Evolutionary conservation across 768 basidiomycete species (phyloP).

Genomic region (Boletales sp.): DNA sequence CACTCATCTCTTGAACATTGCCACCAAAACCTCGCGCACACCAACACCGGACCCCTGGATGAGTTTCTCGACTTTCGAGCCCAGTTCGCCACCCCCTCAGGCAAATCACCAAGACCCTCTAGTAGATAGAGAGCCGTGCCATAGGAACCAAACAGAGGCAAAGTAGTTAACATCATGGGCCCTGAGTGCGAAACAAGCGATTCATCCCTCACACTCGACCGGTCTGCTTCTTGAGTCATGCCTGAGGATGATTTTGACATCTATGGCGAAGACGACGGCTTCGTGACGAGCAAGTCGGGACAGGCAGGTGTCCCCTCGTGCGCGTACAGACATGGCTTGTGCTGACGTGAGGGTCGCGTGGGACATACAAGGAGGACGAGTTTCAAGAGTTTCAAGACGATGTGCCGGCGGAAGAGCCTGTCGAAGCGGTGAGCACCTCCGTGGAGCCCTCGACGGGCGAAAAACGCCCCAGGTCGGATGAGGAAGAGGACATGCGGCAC

Average conservation of each 20-base stretch:
- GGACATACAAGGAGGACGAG: slow-evolving; percentile 22
- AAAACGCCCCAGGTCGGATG: slow-evolving; percentile 70
- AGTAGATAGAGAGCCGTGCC: too few species aligned
- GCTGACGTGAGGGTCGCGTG: slow-evolving; percentile 15
- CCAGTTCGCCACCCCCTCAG: too few species aligned
- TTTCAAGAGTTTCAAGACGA: slow-evolving; percentile 27
- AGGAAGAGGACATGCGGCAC: slow-evolving; percentile 35
- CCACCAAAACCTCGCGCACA: too few species aligned
- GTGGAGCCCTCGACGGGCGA: slow-evolving; percentile 66
- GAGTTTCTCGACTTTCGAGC: too few species aligned
- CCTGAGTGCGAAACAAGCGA: slow-evolving; percentile 34
- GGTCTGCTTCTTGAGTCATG: slow-evolving; percentile 40
- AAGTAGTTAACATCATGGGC: slow-evolving; percentile 18
- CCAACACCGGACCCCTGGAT: too few species aligned
- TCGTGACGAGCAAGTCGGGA: slow-evolving; percentile 28
- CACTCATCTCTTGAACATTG: too few species aligned
- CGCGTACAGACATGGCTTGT: slow-evolving; percentile 18
- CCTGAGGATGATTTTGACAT: slow-evolving; percentile 80
- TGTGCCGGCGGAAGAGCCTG: slow-evolving; percentile 35
- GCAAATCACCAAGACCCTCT: too few species aligned
- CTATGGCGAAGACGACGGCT: slow-evolving; percentile 70
- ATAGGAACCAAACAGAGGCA: slow-evolving; percentile 15
- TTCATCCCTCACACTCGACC: slow-evolving; percentile 25
- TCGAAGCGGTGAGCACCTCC: slow-evolving; percentile 41
- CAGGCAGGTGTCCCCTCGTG: slow-evolving; percentile 31